phyloP scores from a whole-genome alignment of 2,329 filamentous ascomycete species.

The Endoconidiophora polonica region DNA sequence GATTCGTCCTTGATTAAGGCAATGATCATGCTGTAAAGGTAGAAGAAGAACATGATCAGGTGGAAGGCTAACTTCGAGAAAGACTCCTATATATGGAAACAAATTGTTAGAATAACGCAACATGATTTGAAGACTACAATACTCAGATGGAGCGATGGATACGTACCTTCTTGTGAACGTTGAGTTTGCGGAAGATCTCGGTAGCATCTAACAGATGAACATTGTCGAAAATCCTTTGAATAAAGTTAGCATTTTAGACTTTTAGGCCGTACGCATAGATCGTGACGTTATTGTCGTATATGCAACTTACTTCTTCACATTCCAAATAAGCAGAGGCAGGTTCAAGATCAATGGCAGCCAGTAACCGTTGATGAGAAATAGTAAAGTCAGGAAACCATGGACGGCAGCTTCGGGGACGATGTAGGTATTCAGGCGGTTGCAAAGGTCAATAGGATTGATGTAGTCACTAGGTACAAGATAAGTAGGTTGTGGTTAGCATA shows the following conservation, averaged over 20 bases:
- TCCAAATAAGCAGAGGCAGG: conserved; percentile 79
- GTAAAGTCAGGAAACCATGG: conserved; percentile 83
- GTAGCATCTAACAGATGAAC: conserved; percentile 93
- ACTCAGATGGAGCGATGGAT: background rate
- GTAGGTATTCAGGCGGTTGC: conserved; percentile 99
- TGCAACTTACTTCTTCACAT: conserved; percentile 80
- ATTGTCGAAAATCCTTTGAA: conserved; percentile 76
- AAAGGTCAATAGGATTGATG: conserved; percentile 99
- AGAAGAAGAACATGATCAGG: conserved; percentile 99
- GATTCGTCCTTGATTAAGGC: conserved; percentile 92
- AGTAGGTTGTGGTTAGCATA: conserved; percentile 15
- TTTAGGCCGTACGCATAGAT: background rate
- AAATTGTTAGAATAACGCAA: background rate
- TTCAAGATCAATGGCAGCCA: conserved; percentile 90
- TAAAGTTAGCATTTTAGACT: conserved; percentile 15
- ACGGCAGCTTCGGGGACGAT: conserved; percentile 97
- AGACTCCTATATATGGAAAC: conserved; percentile 51
- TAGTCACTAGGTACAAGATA: conserved; percentile 56
- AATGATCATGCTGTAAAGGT: conserved; percentile 97
- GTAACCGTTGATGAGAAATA: conserved; percentile 98
- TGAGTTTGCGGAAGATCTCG: conserved; percentile 97
- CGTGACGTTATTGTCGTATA: background rate
- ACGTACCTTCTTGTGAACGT: conserved; percentile 90
- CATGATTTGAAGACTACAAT: no score
- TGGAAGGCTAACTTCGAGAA: conserved; percentile 99